Evolutionary conservation across 345 rosid genomes (phyloP).

Genomic region (Brassica rapa): DNA sequence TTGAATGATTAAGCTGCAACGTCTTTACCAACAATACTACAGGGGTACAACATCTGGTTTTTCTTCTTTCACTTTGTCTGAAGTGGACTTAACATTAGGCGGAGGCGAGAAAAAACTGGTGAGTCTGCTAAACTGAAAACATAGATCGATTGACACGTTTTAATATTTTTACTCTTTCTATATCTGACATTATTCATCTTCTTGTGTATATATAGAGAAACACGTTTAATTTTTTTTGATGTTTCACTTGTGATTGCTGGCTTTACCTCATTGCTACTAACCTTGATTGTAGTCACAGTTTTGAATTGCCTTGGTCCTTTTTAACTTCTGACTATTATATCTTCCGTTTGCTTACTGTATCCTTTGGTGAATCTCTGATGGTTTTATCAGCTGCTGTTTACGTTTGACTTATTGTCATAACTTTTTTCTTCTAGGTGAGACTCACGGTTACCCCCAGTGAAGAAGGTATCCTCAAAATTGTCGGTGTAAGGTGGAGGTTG

Average conservation of each 20-base stretch:
- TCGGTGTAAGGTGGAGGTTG: slow-evolving; percentile 90
- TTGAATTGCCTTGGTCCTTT: slow-evolving; percentile 16
- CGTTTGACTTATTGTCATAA: slow-evolving; percentile 6
- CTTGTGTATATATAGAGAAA: slow-evolving; percentile 20
- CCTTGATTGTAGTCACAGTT: slow-evolving; percentile 6
- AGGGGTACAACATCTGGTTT: slow-evolving; percentile 54
- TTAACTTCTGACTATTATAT: slow-evolving; percentile 8
- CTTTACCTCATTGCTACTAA: slow-evolving; percentile 17
- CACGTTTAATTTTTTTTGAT: slow-evolving; percentile 8
- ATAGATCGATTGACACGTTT: slow-evolving; percentile 29
- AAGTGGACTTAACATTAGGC: slow-evolving; percentile 61
- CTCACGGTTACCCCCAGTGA: slow-evolving; percentile 75
- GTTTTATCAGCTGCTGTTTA: slow-evolving; percentile 14
- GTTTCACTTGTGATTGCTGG: slow-evolving; percentile 8
- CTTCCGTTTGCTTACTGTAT: slow-evolving; percentile 1
- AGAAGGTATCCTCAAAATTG: slow-evolving; percentile 85
- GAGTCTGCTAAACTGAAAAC: slow-evolving; percentile 40
- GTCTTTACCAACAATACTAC: slow-evolving; percentile 36
- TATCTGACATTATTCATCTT: slow-evolving; percentile 1
- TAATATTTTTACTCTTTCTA: neutral
- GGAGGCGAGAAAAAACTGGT: slow-evolving; percentile 72
- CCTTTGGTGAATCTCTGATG: slow-evolving; percentile 13
- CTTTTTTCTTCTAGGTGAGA: slow-evolving; percentile 59
- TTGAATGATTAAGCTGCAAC: slow-evolving; percentile 30
- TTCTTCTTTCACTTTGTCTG: slow-evolving; percentile 66